Conservation (phyloP, 2,329 filamentous ascomycete species). For the Claviceps pazoutovae region DNA sequence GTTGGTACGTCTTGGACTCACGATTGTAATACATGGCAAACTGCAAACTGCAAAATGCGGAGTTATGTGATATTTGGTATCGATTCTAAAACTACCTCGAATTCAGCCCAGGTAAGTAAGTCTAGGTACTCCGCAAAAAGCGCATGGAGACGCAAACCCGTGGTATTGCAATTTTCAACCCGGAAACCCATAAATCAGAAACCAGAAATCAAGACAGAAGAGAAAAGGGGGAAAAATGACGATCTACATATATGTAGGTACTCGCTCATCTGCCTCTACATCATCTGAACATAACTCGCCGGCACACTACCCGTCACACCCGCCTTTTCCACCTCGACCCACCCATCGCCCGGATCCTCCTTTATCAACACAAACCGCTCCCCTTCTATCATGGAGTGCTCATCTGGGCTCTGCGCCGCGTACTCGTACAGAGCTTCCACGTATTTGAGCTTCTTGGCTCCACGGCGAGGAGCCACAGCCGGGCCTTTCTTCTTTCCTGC, state of each 20-base stretch:
- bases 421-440: slow-evolving; percentile 92
- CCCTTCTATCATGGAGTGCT: slow-evolving; percentile 83
- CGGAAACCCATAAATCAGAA: neutral
- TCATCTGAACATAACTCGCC: slow-evolving; percentile 77
- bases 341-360: slow-evolving; percentile 82
- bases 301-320: slow-evolving; percentile 80
- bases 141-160: too few species aligned
- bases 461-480: slow-evolving; percentile 76
- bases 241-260: neutral
- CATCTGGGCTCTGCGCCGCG: slow-evolving; percentile 66
- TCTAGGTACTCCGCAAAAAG: too few species aligned
- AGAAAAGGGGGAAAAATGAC: neutral
- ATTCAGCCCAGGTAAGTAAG: too few species aligned
- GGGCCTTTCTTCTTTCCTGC: slow-evolving; percentile 76
- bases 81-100: too few species aligned
- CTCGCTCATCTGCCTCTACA: slow-evolving; percentile 26
- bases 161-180: too few species aligned
- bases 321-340: slow-evolving; percentile 91
- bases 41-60: too few species aligned
- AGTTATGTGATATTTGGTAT: too few species aligned
- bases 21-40: too few species aligned
- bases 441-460: slow-evolving; percentile 87
- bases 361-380: slow-evolving; percentile 84
- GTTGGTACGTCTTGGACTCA: too few species aligned
- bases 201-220: neutral